Evolutionary conservation across 2,329 filamentous ascomycete species (phyloP), one percentile per base, ranked within the genome.

Genomic region (Thielaviopsis euricoi): DNA sequence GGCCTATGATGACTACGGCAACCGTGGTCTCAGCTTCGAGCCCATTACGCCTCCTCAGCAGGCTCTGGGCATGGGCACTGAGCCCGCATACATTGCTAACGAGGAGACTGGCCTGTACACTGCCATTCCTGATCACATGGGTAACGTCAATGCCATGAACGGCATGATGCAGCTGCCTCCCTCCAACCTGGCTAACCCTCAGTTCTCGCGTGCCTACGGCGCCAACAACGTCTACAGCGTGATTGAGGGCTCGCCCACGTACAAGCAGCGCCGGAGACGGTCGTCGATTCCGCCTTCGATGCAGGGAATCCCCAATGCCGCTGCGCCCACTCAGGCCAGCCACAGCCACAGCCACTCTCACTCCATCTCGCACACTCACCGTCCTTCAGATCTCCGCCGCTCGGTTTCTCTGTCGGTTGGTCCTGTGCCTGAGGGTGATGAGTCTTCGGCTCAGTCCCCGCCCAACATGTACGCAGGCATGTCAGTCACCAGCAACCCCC

Each of bases 1-100:
- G 0, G 90, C 96, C 66, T 95, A 91, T 66, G 93, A 97, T 68
- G 91, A 97, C 70, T 98, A 96, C 76, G 95, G 89, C 80, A 91
- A 90, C 69, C 86, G 93, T 59, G 93, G 89, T 55, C 83, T 97
- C 66, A 97, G 91, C 2, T 98, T 91, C 69, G 93, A 98, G 76
- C 93, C 93, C 56, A 83, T 98, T 64, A 98, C 93, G 0, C 93
- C 93, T 60, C 93, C 93, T 17, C 93, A 97, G 69, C 89, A 96
- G 71, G 82, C 87, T 15, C 73, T 93, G 60, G 83, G 81, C 62
- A 84, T 95, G 63, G 81, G 86, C 61, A 79, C 85, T 48, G 93
- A 98, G 75, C 89, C 93, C 10, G 89, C 93, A 10, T 98, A 97
- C 74, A 95, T 98, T 70, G 89, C 91, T 62, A 96, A 96, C 69